phyloP scores from a whole-genome alignment of 768 basidiomycete genomes.

The Peribolospora baueri region DNA sequence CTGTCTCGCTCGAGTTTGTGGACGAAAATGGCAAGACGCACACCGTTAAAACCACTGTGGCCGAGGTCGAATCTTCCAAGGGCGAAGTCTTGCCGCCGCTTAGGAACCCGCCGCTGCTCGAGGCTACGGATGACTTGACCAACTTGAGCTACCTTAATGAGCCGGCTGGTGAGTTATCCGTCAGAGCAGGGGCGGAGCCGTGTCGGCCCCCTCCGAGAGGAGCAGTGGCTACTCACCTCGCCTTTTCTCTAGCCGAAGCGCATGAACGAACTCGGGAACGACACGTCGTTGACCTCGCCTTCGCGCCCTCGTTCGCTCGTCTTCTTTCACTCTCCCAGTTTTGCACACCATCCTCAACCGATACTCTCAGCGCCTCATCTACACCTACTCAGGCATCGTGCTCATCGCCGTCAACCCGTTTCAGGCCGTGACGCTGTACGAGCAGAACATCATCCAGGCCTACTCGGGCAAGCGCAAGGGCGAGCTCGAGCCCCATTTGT shows the following conservation, averaged over 20 bases:
- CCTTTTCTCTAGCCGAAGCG: not conserved
- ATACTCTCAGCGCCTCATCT: conserved; percentile 90
- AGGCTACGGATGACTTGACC: conserved; percentile 92
- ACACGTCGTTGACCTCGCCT: not conserved
- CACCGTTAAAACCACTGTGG: conserved; percentile 47
- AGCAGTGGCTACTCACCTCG: not conserved
- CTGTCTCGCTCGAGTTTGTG: conserved; percentile 54
- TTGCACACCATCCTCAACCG: conserved; percentile 91
- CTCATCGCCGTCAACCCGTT: conserved; percentile 98
- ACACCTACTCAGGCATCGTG: conserved; percentile 96
- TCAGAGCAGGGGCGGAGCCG: not conserved
- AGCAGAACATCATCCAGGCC: conserved; percentile 87
- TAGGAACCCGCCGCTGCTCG: conserved; percentile 83
- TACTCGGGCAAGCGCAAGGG: conserved; percentile 79
- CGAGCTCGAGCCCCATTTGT: conserved; percentile 88
- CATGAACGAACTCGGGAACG: not conserved
- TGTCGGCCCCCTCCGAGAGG: not conserved
- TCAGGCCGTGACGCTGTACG: conserved; percentile 88
- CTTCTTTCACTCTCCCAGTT: conserved; percentile 27
- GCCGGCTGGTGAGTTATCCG: conserved; percentile 46
- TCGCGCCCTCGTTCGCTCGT: not conserved
- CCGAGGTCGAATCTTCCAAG: conserved; percentile 34
- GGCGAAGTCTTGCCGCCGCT: conserved; percentile 53
- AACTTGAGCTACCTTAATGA: conserved; percentile 96
- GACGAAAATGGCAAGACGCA: conserved; percentile 86